These are phyloP conservation scores for Heliocybe sulcata DNA, from an alignment of 1,284 basidiomycete genomes.

Conservation along the genomic window DNA sequence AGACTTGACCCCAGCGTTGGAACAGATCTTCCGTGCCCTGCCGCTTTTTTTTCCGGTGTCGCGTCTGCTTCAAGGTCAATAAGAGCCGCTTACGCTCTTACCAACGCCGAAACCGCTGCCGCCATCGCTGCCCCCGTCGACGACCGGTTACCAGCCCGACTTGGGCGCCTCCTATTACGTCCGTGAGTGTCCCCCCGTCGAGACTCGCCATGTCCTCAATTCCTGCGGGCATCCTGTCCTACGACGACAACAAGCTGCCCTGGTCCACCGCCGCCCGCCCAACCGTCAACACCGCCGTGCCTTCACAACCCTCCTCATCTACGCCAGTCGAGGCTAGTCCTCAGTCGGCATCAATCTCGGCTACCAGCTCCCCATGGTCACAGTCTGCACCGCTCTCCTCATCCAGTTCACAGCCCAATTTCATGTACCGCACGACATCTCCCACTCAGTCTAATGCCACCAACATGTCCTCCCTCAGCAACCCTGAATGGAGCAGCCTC, in stretches of 20 bases:
- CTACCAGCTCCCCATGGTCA: conserved; percentile 12
- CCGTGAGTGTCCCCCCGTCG: too few species aligned
- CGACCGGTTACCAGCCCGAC: background rate
- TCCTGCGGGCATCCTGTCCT: background rate
- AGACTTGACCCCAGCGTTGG: background rate
- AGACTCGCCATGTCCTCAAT: background rate
- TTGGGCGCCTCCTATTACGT: background rate
- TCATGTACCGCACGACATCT: background rate
- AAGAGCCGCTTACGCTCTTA: background rate
- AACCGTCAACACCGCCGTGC: background rate
- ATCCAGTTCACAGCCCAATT: conserved; percentile 4
- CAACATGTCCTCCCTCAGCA: conserved; percentile 24
- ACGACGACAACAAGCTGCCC: background rate
- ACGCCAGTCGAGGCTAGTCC: background rate
- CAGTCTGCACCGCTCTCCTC: conserved; percentile 10
- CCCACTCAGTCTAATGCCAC: conserved; percentile 12
- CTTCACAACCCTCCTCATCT: background rate
- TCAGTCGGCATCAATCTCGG: background rate
- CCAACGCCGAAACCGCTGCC: background rate
- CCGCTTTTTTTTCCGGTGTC: background rate
- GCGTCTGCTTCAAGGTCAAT: background rate
- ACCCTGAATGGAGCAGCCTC: conserved; percentile 44
- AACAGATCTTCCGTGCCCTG: background rate
- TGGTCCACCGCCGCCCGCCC: conserved; percentile 1
- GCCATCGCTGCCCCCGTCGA: background rate